A percentile compares a stretch with the other conserved stretches of the same genome.
phyloP scores from a whole-genome alignment of 192 early-diverging fungal species.

The Coemansia sp. region DNA sequence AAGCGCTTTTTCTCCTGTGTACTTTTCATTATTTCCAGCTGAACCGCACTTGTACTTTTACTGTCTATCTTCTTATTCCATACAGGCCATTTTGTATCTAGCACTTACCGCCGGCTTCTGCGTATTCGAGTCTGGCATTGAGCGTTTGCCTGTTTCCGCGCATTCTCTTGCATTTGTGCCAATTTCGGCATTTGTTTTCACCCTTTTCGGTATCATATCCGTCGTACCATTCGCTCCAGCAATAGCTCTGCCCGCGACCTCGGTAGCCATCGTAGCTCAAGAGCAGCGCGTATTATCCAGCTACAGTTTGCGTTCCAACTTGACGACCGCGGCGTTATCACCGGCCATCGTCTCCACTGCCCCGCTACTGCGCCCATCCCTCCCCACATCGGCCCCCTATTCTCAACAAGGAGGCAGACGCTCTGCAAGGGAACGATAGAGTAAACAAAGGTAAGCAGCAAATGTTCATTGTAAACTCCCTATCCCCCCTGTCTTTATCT shows the following conservation, averaged over 20 bases:
- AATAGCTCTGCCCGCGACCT: background rate
- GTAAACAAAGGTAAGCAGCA: conserved; percentile 10
- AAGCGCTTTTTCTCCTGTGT: background rate
- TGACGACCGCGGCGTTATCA: background rate
- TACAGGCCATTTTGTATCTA: background rate
- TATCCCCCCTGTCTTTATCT: background rate
- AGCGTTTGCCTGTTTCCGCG: background rate
- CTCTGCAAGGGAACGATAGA: background rate
- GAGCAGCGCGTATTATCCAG: background rate
- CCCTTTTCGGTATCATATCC: background rate
- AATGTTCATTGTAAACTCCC: background rate
- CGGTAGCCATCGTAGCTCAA: background rate
- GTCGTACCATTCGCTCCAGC: background rate
- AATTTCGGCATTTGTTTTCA: background rate
- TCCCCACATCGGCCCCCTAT: background rate
- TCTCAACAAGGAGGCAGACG: background rate
- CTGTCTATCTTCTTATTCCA: background rate
- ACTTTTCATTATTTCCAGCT: background rate
- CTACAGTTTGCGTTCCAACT: background rate
- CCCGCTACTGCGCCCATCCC: background rate
- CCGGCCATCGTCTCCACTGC: background rate
- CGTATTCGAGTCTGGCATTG: background rate
- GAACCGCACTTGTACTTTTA: conserved; percentile 5
- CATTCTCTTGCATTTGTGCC: conserved; percentile 1
- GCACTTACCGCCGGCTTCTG: background rate